Conservation (phyloP, 73 alveolate species). For the Durusdinium trenchii region DNA sequence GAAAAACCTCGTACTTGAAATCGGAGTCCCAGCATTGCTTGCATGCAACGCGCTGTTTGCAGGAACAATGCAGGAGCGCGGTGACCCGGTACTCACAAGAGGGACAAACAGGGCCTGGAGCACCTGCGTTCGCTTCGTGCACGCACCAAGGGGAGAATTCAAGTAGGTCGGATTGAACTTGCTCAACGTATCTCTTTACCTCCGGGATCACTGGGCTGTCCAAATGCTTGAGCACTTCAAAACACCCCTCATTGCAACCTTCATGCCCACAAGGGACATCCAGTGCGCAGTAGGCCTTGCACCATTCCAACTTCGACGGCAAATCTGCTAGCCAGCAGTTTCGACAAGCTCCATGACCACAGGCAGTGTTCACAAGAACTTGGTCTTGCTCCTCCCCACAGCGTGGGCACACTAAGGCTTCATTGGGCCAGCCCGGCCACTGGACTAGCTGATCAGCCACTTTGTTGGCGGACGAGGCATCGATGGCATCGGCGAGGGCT, state of each 20-base stretch:
- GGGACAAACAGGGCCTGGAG: slow-evolving; percentile 49
- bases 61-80: slow-evolving; percentile 15
- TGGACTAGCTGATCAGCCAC: neutral
- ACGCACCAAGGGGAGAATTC: slow-evolving; percentile 28
- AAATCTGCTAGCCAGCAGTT: slow-evolving; percentile 54
- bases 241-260: slow-evolving; percentile 58
- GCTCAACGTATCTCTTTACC: neutral
- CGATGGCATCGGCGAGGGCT: neutral
- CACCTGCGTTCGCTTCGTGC: slow-evolving; percentile 8
- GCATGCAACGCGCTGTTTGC: slow-evolving; percentile 23
- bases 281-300: slow-evolving; percentile 28
- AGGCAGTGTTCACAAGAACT: slow-evolving; percentile 26
- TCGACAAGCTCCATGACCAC: slow-evolving; percentile 56
- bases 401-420: slow-evolving; percentile 6
- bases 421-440: slow-evolving; percentile 26
- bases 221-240: slow-evolving; percentile 19
- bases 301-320: slow-evolving; percentile 32
- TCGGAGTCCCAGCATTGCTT: neutral
- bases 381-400: neutral
- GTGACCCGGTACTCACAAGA: neutral
- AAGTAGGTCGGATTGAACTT: neutral
- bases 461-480: neutral
- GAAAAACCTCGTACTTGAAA: neutral
- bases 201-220: neutral
- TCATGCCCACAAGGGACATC: slow-evolving; percentile 44